Evolutionary conservation across 495 filamentous ascomycete genomes (phyloP), one percentile per base, ranked within the genome.

Genomic region (Lentithecium fluviatile): DNA sequence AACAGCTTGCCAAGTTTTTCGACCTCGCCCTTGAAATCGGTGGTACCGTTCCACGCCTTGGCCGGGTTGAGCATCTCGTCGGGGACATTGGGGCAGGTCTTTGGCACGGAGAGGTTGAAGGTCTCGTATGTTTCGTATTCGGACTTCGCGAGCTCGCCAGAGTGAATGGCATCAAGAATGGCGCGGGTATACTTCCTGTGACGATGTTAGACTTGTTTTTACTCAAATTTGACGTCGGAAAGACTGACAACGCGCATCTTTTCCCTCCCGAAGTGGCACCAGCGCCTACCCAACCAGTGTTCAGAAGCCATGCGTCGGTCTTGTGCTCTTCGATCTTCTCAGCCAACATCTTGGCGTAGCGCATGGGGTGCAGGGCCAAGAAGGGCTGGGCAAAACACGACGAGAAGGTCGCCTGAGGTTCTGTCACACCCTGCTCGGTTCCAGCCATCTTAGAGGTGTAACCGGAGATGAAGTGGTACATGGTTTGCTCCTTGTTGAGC

Each of bases 401-500:
- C 17, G 91, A 96, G 88, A 98, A 98, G 69, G 94, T 98, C 2
- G 94, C 94, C 79, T 96, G 89, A 66, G 94, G 94, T 80, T 98
- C 94, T 15, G 88, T 90, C 52, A 98, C 84, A 74, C 94, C 94
- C 52, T 97, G 89, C 78, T 98, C 94, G 46, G 94, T 98, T 70
- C 94, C 94, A 62, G 93, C 95, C 95, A 98, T 97, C 87, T 98
- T 98, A 70, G 95, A 97, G 56, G 94, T 98, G 82, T 98, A 98
- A 70, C 94, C 94, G 19, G 88, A 94, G 76, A 98, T 98, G 83
- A 98, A 98, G 84, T 98, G 94, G 85, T 97, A 98, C 92, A 98
- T 97, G 71, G 90, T 96, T 79, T 98, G 94, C 70, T 91, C 89
- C 67, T 87, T 83, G 80, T 87, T 88, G 71, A 98, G 87, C 83